Evolutionary conservation across 164 flowering plant species (phyloP).

Genomic region (Tetracentron sinense): DNA sequence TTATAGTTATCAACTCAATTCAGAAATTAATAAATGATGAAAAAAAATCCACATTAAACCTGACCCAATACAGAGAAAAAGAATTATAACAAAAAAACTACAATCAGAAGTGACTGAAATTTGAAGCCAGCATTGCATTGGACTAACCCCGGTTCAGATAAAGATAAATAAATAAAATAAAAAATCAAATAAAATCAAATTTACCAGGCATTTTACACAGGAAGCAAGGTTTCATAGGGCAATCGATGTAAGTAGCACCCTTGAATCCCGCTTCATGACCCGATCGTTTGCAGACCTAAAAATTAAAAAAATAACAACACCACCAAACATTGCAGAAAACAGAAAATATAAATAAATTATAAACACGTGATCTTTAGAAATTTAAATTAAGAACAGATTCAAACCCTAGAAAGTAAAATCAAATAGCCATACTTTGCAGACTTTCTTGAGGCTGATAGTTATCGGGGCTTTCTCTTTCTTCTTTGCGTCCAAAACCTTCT

Average conservation of each 20-base stretch:
- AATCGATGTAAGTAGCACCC: slow-evolving; percentile 95
- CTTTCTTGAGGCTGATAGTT: slow-evolving; percentile 74
- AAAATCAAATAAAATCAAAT: background rate
- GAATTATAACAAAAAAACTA: no score
- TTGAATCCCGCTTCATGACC: slow-evolving; percentile 95
- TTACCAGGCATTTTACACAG: slow-evolving; percentile 92
- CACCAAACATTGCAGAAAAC: no score
- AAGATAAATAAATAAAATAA: background rate
- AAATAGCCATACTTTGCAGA: slow-evolving; percentile 36
- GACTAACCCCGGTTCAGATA: background rate
- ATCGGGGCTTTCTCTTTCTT: slow-evolving; percentile 61
- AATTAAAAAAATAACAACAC: no score
- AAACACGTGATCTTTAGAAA: no score
- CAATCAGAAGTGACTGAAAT: no score
- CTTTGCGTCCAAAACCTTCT: slow-evolving; percentile 14
- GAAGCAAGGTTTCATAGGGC: slow-evolving; percentile 94
- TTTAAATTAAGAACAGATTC: background rate
- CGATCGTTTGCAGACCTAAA: slow-evolving; percentile 76
- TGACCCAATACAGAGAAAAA: no score
- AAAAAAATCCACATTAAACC: no score
- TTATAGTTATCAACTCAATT: no score
- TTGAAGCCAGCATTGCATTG: no score
- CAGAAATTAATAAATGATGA: no score
- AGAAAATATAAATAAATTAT: no score
- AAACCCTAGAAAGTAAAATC: slow-evolving; percentile 6